Percentiles rank a stretch among this genome's conserved stretches.
Evolutionary conservation across 352 stramenopile genomes (phyloP).

Genomic region (Phytophthora melonis): DNA sequence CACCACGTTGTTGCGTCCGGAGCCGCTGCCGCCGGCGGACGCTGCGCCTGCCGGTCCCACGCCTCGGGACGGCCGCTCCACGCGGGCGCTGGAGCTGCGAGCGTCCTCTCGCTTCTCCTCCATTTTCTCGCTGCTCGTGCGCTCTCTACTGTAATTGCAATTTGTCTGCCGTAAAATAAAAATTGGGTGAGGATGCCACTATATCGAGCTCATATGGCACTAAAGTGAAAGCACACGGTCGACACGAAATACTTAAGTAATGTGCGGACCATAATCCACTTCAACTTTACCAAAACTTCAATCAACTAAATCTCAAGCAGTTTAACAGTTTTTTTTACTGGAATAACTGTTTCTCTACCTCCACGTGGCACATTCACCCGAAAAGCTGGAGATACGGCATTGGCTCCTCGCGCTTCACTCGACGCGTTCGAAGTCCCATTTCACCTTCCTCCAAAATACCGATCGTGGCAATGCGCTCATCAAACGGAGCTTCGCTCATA

Average conservation of each 20-base stretch:
- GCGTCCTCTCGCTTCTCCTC: constrained; percentile 41
- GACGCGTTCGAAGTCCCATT: neutral
- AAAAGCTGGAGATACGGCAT: neutral
- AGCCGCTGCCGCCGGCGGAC: constrained; percentile 33
- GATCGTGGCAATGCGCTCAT: neutral
- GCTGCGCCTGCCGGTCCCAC: constrained; percentile 33
- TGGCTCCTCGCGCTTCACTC: neutral
- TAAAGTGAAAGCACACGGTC: neutral
- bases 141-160: neutral
- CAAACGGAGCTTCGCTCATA: neutral
- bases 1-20: constrained; percentile 88
- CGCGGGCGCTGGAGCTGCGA: constrained; percentile 4
- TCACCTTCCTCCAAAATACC: neutral
- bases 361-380: neutral
- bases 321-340: no score
- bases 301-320: neutral
- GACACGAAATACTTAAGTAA: neutral
- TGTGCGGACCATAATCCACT: neutral
- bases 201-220: neutral
- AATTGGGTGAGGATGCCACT: neutral
- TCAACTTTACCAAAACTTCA: neutral
- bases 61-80: constrained; percentile 42
- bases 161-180: neutral
- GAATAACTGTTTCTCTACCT: neutral
- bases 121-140: constrained; percentile 32